Evolutionary conservation across 495 filamentous ascomycete genomes (phyloP).

Genomic region (Cladorrhinum samala): DNA sequence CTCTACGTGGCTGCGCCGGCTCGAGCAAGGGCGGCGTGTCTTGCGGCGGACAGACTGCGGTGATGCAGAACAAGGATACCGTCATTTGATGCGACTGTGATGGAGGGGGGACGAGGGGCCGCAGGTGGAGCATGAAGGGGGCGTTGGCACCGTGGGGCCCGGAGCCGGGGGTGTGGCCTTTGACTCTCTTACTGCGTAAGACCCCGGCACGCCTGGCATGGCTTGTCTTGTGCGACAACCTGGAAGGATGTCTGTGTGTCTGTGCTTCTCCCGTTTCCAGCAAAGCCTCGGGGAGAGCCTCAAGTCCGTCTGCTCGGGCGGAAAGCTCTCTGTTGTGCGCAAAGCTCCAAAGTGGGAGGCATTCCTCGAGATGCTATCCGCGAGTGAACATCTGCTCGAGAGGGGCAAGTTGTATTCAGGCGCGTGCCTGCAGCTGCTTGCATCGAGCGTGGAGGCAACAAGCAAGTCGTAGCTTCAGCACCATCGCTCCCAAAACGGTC

Average conservation of each 20-base stretch:
- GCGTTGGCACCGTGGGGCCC: constrained; percentile 17
- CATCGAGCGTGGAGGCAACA: constrained; percentile 3
- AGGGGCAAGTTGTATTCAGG: constrained; percentile 8
- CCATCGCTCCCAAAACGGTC: background rate
- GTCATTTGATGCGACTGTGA: constrained; percentile 31
- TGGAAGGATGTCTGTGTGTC: constrained; percentile 7
- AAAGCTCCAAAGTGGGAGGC: background rate
- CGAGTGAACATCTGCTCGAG: too few relatives aligned
- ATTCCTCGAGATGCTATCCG: too few relatives aligned
- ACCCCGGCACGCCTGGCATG: constrained; percentile 1
- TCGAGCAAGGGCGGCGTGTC: constrained; percentile 1
- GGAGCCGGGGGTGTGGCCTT: constrained; percentile 17
- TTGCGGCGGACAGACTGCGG: constrained; percentile 12
- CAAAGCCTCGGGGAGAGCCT: background rate
- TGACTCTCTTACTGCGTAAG: constrained; percentile 5
- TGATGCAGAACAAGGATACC: constrained; percentile 28
- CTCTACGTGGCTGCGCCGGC: background rate
- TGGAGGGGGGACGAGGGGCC: constrained; percentile 18
- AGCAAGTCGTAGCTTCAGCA: background rate
- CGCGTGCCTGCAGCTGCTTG: constrained; percentile 11
- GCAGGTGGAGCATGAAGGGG: constrained; percentile 12
- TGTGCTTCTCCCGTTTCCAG: constrained; percentile 5
- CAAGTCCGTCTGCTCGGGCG: background rate
- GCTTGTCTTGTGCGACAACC: background rate
- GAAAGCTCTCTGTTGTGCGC: background rate